Base-by-base conservation (phyloP, 2,329 filamentous ascomycete species). In the Claviceps digitariae region DNA sequence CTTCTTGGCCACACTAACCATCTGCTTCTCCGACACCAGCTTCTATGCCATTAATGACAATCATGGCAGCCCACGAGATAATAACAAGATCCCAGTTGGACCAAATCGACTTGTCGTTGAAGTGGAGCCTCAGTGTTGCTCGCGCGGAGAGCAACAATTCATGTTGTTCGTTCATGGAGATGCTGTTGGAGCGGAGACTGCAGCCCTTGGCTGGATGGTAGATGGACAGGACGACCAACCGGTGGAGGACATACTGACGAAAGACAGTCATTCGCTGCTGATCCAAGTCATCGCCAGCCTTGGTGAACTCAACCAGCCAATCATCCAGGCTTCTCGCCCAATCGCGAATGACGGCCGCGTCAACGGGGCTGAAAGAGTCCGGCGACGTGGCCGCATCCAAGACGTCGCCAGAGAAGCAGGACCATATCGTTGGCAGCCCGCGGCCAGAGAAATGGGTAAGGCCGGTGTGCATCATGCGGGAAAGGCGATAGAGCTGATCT, bases 391-490 rank as follows among this genome's bases (percentile, higher is more conserved):
- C 54, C 3, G 56, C 50, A 34, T 57, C 52, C 2, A 58, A 52
- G 0, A 58, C 53, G 17, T 57, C 57, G 21, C 59, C 60, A 2
- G 64, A 64, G 51, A 72, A 67, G 52, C 66, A 70, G 0, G 69
- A 70, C 70, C 70, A 72, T 44, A 73, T 72, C 0, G 70, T 71
- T 2, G 70, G 69, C 8, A 73, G 44, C 53, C 69, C 65, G 8
- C 70, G 61, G 0, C 69, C 70, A 1, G 70, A 69, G 51, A 73
- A 73, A 50, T 72, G 67, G 3, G 64, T 67, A 3, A 73, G 56
- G 0, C 71, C 70, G 0, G 66, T 70, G 50, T 73, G 68, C 70
- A 73, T 72, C 69, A 73, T 72, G 17, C 68, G 64, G 1, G 70
- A 72, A 0, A 73, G 60, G 6, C 66, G 62, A 43, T 71, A 69